These are phyloP conservation scores for Trichomonas gallinae DNA, from an alignment of 208 protist species.

Conservation along the genomic window DNA sequence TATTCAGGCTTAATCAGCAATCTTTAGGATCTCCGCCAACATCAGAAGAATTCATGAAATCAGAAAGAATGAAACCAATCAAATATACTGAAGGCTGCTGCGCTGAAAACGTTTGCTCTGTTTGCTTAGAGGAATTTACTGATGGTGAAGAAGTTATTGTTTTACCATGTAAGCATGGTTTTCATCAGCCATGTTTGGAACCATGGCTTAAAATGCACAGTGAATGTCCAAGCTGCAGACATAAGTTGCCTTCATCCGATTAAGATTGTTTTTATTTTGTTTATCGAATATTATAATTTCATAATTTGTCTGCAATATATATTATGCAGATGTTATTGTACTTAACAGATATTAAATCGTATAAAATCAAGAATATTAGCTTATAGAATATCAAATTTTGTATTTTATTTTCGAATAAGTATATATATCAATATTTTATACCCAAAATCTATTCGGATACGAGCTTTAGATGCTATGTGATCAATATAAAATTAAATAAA, in stretches of 20 bases:
- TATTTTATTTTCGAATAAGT: no score
- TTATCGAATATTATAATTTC: not conserved
- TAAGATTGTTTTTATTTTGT: not conserved
- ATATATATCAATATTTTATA: no score
- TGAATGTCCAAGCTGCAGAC: not conserved
- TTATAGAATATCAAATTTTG: no score
- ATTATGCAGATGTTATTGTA: no score
- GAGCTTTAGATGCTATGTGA: no score
- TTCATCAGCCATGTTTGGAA: not conserved
- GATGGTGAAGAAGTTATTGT: not conserved
- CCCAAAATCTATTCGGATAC: no score
- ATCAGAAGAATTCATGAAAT: not conserved
- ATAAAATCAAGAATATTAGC: no score
- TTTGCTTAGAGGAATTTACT: not conserved
- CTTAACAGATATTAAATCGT: no score
- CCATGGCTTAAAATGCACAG: conserved; percentile 14
- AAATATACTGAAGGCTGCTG: not conserved
- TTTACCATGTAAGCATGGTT: not conserved
- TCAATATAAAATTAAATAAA: no score
- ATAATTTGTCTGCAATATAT: no score
- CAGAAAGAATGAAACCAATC: not conserved
- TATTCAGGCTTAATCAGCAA: not conserved
- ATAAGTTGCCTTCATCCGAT: not conserved
- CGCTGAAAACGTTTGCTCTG: not conserved
- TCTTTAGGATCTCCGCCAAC: not conserved